phyloP scores from a whole-genome alignment of 192 early-diverging fungal species.

The Thoreauomyces humboldtii region DNA sequence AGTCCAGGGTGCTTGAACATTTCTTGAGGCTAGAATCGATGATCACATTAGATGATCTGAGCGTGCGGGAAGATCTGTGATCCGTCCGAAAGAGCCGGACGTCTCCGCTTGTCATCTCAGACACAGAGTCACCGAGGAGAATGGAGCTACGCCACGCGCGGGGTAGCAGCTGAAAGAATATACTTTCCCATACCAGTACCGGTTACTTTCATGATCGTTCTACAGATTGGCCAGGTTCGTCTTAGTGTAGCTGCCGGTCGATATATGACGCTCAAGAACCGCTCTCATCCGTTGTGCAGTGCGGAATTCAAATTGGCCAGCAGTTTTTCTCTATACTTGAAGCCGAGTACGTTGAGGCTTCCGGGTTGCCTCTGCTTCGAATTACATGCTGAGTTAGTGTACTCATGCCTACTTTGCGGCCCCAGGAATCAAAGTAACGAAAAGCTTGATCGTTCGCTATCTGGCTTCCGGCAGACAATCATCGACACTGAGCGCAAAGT shows the following conservation, averaged over 20 bases:
- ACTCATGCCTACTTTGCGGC: neutral
- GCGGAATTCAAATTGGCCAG: slow-evolving; percentile 50
- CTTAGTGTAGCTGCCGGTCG: neutral
- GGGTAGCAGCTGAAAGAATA: too few species aligned
- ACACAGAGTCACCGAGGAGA: too few species aligned
- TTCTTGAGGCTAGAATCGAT: too few species aligned
- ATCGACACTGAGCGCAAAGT: slow-evolving; percentile 49
- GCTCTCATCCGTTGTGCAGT: slow-evolving; percentile 16
- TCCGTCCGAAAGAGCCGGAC: too few species aligned
- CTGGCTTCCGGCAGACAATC: slow-evolving; percentile 24
- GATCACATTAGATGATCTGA: too few species aligned
- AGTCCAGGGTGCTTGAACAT: too few species aligned
- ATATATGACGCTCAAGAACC: neutral
- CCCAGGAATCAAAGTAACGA: neutral
- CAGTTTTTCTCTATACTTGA: slow-evolving; percentile 24
- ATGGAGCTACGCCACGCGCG: too few species aligned
- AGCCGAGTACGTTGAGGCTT: slow-evolving; percentile 21
- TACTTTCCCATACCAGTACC: too few species aligned
- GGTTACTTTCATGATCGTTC: slow-evolving; percentile 36
- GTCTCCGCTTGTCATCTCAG: too few species aligned
- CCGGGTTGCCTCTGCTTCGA: neutral
- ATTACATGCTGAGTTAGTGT: neutral
- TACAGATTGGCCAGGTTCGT: slow-evolving; percentile 44
- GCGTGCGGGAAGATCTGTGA: too few species aligned
- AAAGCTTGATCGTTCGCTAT: slow-evolving; percentile 2